Evolutionary conservation across 1,284 basidiomycete species (phyloP).

Genomic region (Rhodotorula sp.): DNA sequence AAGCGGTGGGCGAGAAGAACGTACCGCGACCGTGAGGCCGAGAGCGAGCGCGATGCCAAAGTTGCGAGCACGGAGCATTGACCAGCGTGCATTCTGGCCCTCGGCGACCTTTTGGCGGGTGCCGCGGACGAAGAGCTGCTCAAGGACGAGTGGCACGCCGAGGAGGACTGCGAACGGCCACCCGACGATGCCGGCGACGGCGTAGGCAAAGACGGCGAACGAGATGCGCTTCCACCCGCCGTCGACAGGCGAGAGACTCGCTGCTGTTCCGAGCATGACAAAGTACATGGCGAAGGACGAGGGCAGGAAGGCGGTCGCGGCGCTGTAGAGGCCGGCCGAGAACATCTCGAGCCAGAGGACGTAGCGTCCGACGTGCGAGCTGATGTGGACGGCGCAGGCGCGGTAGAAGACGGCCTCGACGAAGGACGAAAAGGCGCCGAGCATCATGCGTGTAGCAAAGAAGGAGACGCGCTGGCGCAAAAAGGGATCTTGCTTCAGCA

Average conservation of each 20-base stretch:
- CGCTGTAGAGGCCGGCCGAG: constrained; percentile 91
- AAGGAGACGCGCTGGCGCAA: constrained; percentile 69
- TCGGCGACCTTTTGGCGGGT: constrained; percentile 64
- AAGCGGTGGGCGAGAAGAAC: constrained; percentile 44
- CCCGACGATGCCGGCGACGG: constrained; percentile 80
- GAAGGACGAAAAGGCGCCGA: constrained; percentile 71
- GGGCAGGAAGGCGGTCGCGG: constrained; percentile 80
- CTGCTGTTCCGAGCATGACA: constrained; percentile 75
- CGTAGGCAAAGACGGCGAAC: constrained; percentile 61
- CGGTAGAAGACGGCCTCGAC: constrained; percentile 85
- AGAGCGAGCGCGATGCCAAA: constrained; percentile 23
- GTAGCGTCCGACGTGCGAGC: constrained; percentile 86
- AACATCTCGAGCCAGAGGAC: constrained; percentile 78
- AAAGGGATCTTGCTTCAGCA: constrained; percentile 24
- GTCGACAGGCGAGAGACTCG: constrained; percentile 65
- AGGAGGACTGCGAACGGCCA: constrained; percentile 93
- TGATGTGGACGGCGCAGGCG: constrained; percentile 74
- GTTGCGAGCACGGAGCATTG: constrained; percentile 22
- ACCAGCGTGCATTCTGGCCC: constrained; percentile 17
- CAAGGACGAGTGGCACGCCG: constrained; percentile 82
- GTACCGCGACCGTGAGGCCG: constrained; percentile 59
- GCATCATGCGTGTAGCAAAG: constrained; percentile 77
- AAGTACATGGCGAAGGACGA: constrained; percentile 95
- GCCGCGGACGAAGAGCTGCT: constrained; percentile 79
- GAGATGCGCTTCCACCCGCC: constrained; percentile 54